Evolutionary conservation across 257 asterid genomes (phyloP).

Genomic region (Solanum arcanum): DNA sequence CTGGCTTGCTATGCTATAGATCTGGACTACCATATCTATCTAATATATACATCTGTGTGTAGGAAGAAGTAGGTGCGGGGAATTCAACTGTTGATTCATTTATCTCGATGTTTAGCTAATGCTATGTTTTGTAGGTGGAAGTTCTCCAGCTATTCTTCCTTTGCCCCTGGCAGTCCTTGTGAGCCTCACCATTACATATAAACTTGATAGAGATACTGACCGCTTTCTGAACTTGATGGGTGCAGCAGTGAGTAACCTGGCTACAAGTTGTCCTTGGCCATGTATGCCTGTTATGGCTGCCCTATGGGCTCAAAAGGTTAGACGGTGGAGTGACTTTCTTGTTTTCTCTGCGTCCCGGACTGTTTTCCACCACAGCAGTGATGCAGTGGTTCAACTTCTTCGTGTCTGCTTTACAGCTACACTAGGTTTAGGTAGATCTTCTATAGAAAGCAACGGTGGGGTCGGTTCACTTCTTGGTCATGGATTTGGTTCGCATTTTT

Average conservation of each 20-base stretch:
- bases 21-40: not conserved
- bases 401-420: constrained; percentile 70
- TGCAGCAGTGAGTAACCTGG: constrained; percentile 59
- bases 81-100: not conserved
- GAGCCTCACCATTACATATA: constrained; percentile 89
- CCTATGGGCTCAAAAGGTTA: constrained; percentile 85
- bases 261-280: constrained; percentile 94
- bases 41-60: not conserved
- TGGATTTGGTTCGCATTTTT: constrained; percentile 72
- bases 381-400: constrained; percentile 85
- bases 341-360: constrained; percentile 76
- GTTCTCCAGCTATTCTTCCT: constrained; percentile 64
- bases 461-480: constrained; percentile 93
- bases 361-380: constrained; percentile 75
- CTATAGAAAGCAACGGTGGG: constrained; percentile 52
- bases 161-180: constrained; percentile 77
- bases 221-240: constrained; percentile 57
- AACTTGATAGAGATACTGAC: constrained; percentile 55
- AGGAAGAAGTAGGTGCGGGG: not conserved
- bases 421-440: constrained; percentile 52
- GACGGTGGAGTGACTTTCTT: constrained; percentile 86
- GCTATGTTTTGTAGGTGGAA: constrained; percentile 46
- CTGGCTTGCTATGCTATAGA: not conserved
- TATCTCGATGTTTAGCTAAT: not conserved
- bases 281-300: constrained; percentile 79